A percentile compares a stretch with the other conserved stretches of the same genome.
These are phyloP conservation scores for Gentiana macrophylla DNA, from an alignment of 257 asterid species.

Conservation along the genomic window DNA sequence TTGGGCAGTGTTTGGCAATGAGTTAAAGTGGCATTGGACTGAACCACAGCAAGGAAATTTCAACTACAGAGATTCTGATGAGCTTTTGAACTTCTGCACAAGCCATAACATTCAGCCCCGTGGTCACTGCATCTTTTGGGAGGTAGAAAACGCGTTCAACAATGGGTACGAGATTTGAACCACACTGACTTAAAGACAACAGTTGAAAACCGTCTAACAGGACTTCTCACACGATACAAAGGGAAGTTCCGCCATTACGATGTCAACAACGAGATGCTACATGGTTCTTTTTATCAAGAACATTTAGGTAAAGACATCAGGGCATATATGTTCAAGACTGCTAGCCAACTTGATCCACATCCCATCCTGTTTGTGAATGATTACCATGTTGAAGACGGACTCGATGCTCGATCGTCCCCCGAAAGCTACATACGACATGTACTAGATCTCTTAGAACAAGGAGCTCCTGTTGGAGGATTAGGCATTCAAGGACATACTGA, in stretches of 20 bases:
- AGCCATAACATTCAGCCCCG: conserved; percentile 52
- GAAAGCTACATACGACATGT: conserved; percentile 64
- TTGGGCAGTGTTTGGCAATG: conserved; percentile 90
- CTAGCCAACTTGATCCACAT: conserved; percentile 54
- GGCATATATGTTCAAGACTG: conserved; percentile 65
- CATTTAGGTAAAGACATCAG: conserved; percentile 54
- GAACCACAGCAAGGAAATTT: conserved; percentile 67
- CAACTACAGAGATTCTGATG: conserved; percentile 77
- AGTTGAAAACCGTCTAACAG: conserved; percentile 53
- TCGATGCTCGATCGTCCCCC: conserved; percentile 48
- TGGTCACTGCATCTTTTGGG: conserved; percentile 97
- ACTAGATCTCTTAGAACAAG: conserved; percentile 62
- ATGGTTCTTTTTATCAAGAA: conserved; percentile 81
- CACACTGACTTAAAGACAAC: conserved; percentile 40
- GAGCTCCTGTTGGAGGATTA: conserved; percentile 82
- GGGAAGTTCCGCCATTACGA: conserved; percentile 75
- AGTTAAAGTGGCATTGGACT: conserved; percentile 89
- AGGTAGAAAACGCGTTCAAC: conserved; percentile 57
- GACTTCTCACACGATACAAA: conserved; percentile 65
- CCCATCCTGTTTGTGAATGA: conserved; percentile 74
- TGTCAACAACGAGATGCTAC: conserved; percentile 87
- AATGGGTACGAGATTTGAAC: conserved; percentile 57
- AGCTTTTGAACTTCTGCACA: conserved; percentile 41
- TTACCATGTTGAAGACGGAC: conserved; percentile 70
- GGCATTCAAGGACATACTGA: conserved; percentile 88